A percentile compares a stretch with the other conserved stretches of the same genome.
phyloP scores from a whole-genome alignment of 1,284 basidiomycete genomes.

The Coniophora puteana region DNA sequence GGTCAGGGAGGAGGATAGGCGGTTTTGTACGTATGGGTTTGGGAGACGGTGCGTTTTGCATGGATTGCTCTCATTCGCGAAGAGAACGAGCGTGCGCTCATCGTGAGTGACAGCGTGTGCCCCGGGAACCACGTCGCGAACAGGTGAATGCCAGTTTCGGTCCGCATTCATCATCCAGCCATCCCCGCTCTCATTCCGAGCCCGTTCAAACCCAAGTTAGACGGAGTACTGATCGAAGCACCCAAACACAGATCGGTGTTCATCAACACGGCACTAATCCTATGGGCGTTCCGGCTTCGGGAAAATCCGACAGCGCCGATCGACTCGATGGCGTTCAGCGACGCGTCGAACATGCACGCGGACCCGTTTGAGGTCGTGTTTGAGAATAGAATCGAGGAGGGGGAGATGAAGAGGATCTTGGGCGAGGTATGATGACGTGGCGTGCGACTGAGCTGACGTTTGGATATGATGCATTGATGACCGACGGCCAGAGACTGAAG shows the following conservation, averaged over 20 bases:
- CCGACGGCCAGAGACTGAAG: neutral
- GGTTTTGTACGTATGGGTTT: slow-evolving; percentile 30
- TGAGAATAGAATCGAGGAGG: slow-evolving; percentile 8
- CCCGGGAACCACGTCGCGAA: slow-evolving; percentile 53
- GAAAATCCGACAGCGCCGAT: slow-evolving; percentile 9
- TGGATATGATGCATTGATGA: neutral
- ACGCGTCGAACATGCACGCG: slow-evolving; percentile 5
- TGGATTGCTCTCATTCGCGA: too few species aligned
- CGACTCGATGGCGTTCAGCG: slow-evolving; percentile 7
- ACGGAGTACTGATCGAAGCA: too few species aligned
- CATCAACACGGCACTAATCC: slow-evolving; percentile 1
- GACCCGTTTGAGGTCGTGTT: slow-evolving; percentile 9
- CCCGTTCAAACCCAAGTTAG: too few species aligned
- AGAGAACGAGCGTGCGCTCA: too few species aligned
- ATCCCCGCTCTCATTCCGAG: neutral
- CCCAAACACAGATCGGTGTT: neutral
- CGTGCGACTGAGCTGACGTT: neutral
- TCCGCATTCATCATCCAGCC: slow-evolving; percentile 42
- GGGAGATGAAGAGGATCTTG: slow-evolving; percentile 1
- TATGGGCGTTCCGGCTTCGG: slow-evolving; percentile 1
- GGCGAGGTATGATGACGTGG: neutral
- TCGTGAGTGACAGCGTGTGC: slow-evolving; percentile 52
- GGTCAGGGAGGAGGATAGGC: slow-evolving; percentile 24
- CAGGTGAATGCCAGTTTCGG: too few species aligned
- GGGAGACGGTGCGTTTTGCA: slow-evolving; percentile 33